A percentile compares a stretch with the other conserved stretches of the same genome.
These are phyloP conservation scores for Rhododendron simsii DNA, from an alignment of 148 eudicot genomes.

Conservation along the genomic window DNA sequence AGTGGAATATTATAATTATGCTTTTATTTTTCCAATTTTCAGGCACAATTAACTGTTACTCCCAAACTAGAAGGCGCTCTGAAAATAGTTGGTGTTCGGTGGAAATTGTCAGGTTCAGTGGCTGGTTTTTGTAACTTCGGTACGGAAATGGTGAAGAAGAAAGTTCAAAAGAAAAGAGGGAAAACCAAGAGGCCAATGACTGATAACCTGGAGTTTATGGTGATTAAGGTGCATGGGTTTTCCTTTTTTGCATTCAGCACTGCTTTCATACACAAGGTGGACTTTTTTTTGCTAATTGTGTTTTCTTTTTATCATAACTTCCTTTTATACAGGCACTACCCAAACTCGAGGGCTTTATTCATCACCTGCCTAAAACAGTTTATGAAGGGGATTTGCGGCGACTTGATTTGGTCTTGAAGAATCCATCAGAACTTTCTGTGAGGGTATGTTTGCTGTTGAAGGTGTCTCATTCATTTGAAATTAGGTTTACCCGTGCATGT, in stretches of 20 bases:
- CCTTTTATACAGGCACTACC: slow-evolving; percentile 60
- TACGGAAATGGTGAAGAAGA: slow-evolving; percentile 47
- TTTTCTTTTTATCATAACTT: slow-evolving; percentile 5
- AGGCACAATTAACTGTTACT: slow-evolving; percentile 76
- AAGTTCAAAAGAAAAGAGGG: slow-evolving; percentile 45
- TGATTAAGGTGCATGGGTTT: slow-evolving; percentile 60
- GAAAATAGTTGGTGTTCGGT: slow-evolving; percentile 77
- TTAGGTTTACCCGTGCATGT: slow-evolving; percentile 5
- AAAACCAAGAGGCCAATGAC: slow-evolving; percentile 40
- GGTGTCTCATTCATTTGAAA: background rate
- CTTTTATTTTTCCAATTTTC: slow-evolving; percentile 12
- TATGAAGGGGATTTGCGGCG: slow-evolving; percentile 74
- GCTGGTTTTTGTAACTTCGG: slow-evolving; percentile 66
- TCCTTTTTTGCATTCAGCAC: background rate
- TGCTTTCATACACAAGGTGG: background rate
- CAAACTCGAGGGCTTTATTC: slow-evolving; percentile 75
- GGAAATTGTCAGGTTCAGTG: slow-evolving; percentile 90
- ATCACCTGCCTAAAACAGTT: slow-evolving; percentile 59
- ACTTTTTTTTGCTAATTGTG: background rate
- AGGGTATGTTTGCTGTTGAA: slow-evolving; percentile 46
- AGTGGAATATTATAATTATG: background rate
- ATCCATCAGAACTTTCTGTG: slow-evolving; percentile 60
- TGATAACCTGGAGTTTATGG: slow-evolving; percentile 62
- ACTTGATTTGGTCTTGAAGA: slow-evolving; percentile 73
- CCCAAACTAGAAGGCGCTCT: slow-evolving; percentile 79